Evolutionary conservation across 345 rosid species (phyloP).

Genomic region (Eucalyptus polybractea): DNA sequence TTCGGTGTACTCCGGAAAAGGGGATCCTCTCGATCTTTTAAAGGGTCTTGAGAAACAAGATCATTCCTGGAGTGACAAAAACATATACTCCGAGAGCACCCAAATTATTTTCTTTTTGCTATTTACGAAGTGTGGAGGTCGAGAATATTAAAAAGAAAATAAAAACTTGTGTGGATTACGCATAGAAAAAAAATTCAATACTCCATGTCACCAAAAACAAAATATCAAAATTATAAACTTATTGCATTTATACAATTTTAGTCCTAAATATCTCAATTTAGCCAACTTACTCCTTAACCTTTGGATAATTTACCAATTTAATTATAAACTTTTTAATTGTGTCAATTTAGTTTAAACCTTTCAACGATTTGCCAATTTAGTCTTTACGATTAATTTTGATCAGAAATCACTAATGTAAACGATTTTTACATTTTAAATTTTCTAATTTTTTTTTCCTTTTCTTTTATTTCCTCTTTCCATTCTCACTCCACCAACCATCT

Average conservation of each 20-base stretch:
- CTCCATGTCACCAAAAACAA: background rate
- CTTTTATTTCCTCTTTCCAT: background rate
- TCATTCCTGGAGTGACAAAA: background rate
- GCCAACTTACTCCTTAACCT: no score
- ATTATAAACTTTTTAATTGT: no score
- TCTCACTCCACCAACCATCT: background rate
- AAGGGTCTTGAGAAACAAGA: background rate
- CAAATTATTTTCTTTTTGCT: background rate
- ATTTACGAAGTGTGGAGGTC: background rate
- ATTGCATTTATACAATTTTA: no score
- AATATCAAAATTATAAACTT: no score
- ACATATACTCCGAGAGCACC: background rate
- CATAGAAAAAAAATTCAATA: background rate
- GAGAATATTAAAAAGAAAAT: background rate
- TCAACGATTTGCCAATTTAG: no score
- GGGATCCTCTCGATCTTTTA: background rate
- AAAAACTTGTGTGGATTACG: background rate
- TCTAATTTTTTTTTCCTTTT: no score
- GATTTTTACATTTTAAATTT: no score
- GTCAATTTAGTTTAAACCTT: no score
- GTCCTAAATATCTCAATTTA: background rate
- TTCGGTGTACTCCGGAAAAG: background rate
- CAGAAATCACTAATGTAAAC: fast-evolving
- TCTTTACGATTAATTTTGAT: no score
- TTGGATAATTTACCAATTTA: no score